Base-by-base conservation (phyloP, 1,284 basidiomycete genomes). In the Microbotryomycetes sp. region DNA sequence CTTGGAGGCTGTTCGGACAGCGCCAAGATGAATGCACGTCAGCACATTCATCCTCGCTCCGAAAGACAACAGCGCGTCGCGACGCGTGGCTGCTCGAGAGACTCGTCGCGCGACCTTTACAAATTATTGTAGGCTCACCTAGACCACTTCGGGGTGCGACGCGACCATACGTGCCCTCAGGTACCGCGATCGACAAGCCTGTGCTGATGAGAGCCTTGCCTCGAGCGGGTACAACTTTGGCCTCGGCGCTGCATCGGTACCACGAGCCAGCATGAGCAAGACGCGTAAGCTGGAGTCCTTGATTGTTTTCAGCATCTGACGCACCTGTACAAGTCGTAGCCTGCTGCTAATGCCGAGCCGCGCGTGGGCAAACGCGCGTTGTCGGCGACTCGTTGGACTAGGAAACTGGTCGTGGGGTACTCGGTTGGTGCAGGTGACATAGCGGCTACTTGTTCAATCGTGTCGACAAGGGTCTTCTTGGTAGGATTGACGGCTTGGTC, bases 61-160 rank as follows among this genome's bases (percentile, higher is more conserved):
- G 9, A 30, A 22, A 15, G 23, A 14, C 32, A 49, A 45, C 3
- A 29, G 36, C 15, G 53, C 3, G n/a, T 26, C 16, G 14, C 4
- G 5, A 42, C 19, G 22, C 22, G 46, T 6, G 32, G 47, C n/a
- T 26, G n/a, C 31, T 30, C 28, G 16, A 25, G 23, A 29, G 19
- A 31, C 29, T 14, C 15, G 31, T 14, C 19, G 42, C 28, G 16
- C n/a, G 31, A 6, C 3, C 14, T 42, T 76, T 6, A 31, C 3
- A 42, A 9, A 42, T 12, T 42, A 19, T n/a, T n/a, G n/a, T n/a
- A 5, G 36, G 57, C 84, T 54, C 67, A 94, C 92, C 93, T 19
- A 97, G 83, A 5, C 94, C 94, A 72, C 87, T 91, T 16, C 94
- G 83, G 6, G 94, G 93, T 2, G 94, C 94, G 62, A 98, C 88